Evolutionary conservation across 208 protist genomes (phyloP), one percentile per base, ranked within the genome.

Genomic region (Crithidia bombi): DNA sequence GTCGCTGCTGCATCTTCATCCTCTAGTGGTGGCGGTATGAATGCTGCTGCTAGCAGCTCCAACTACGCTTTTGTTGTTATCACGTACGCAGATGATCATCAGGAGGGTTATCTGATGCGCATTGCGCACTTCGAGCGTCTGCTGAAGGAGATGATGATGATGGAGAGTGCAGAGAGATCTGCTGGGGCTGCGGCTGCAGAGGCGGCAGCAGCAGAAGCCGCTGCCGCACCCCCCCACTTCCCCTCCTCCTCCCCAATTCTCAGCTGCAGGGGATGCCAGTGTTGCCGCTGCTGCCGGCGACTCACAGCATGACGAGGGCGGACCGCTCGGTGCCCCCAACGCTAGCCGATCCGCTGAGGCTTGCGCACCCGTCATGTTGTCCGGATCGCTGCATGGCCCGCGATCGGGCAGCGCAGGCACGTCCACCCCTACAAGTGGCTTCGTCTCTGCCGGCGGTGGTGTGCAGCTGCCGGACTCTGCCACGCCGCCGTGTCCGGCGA

Each of bases 21-120:
- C 10, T 35, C 50, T 51, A 59, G 61, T 28, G 26, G 55, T 43
- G 38, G 21, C 28, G 19, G 47, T 15, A 23, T 32, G 21, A 38
- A 39, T 30, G 12, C 17, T 44, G 28, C 43, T 25, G 26, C 25
- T n/a, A 26, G 14, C 59, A 32, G 19, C 12, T 21, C 43, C 7
- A 64, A 68, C 38, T 72, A 64, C 35, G 64, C 59, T 5, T 81
- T 81, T 61, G 68, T 81, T 7, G 52, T 81, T 6, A 46, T 81
- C 3, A 25, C 41, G 19, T 65, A 76, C 52, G 15, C 35, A 5
- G 21, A 43, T 26, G 11, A n/a, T 38, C 52, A 64, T 33, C 33
- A 71, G 35, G 67, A 73, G 12, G 75, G 75, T 14, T 81, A 69
- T 55, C 49, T 81, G 3, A 81, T 81, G 75, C 59, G 57, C 1